A percentile compares a stretch with the other conserved stretches of the same genome.
phyloP scores from a whole-genome alignment of 495 filamentous ascomycete species.

The Xylaria intraflava region DNA sequence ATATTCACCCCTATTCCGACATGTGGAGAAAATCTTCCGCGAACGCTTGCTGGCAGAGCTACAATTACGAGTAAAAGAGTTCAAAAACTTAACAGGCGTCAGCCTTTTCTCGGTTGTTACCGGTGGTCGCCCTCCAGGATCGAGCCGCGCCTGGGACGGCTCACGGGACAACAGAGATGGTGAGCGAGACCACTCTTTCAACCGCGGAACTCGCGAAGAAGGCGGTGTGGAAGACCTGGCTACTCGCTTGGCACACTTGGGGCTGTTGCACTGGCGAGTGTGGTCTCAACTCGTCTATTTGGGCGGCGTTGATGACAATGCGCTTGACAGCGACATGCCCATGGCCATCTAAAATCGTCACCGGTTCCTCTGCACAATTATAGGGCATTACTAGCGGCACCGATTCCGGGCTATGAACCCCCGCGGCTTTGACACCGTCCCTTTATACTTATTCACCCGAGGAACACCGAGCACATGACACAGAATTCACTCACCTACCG shows the following conservation, averaged over 20 bases:
- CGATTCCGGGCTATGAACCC: background rate
- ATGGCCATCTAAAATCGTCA: constrained; percentile 20
- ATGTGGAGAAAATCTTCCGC: constrained; percentile 36
- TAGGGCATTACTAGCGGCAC: background rate
- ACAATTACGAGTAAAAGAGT: constrained; percentile 42
- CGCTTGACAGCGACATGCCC: constrained; percentile 17
- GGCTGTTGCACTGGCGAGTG: constrained; percentile 77
- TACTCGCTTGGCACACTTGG: constrained; percentile 68
- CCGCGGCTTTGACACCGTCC: background rate
- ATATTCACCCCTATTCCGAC: constrained; percentile 28
- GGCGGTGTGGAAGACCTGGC: constrained; percentile 60
- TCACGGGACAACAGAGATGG: constrained; percentile 19
- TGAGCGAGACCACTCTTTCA: constrained; percentile 18
- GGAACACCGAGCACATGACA: background rate
- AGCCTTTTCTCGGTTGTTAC: constrained; percentile 48
- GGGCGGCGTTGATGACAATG: constrained; percentile 23
- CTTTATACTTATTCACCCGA: background rate
- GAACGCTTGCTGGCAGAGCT: constrained; percentile 36
- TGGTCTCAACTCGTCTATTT: constrained; percentile 69
- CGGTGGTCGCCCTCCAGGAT: constrained; percentile 29
- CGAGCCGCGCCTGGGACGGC: constrained; percentile 20
- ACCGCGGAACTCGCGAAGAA: constrained; percentile 38
- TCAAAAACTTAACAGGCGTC: constrained; percentile 42
- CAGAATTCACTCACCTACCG: background rate
- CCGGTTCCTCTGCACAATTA: background rate